A percentile compares a stretch with the other conserved stretches of the same genome.
phyloP scores from a whole-genome alignment of 495 filamentous ascomycete genomes.

The Pseudomonodictys pantanalensis region DNA sequence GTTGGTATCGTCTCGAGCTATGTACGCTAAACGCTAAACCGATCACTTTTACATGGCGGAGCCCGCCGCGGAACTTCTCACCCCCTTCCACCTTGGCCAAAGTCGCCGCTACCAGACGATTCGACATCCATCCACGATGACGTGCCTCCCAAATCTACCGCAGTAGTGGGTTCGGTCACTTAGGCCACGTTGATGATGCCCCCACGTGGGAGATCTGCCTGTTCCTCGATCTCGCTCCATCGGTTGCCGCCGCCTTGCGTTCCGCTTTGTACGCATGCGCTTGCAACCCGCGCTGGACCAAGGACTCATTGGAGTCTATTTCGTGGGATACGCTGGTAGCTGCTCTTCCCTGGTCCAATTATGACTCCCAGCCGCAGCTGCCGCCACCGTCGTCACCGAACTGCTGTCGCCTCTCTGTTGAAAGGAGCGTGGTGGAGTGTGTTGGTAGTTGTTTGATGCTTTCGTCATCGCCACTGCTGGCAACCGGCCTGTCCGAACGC shows the following conservation, averaged over 20 bases:
- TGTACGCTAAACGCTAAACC: neutral
- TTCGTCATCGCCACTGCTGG: conserved; percentile 2
- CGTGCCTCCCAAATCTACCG: too few relatives aligned
- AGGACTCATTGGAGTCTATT: too few relatives aligned
- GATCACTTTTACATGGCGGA: neutral
- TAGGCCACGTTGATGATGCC: neutral
- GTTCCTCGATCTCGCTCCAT: too few relatives aligned
- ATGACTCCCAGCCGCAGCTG: too few relatives aligned
- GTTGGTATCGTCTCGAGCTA: neutral
- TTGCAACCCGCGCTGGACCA: too few relatives aligned
- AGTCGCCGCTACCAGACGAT: neutral
- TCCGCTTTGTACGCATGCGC: too few relatives aligned
- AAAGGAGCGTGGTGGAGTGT: conserved; percentile 1
- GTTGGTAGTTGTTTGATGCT: conserved; percentile 5
- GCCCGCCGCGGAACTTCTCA: too few relatives aligned
- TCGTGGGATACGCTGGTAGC: too few relatives aligned
- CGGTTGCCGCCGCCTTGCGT: too few relatives aligned
- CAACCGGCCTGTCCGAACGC: neutral
- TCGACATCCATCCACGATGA: neutral
- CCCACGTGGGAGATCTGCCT: conserved; percentile 6
- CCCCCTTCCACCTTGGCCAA: neutral
- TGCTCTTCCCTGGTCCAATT: too few relatives aligned
- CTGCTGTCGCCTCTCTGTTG: conserved; percentile 5
- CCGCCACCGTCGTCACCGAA: conserved; percentile 4
- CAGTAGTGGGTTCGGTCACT: too few relatives aligned